These are phyloP conservation scores for Podosphaera aphanis DNA, from an alignment of 2,329 filamentous ascomycete species.

Conservation along the genomic window DNA sequence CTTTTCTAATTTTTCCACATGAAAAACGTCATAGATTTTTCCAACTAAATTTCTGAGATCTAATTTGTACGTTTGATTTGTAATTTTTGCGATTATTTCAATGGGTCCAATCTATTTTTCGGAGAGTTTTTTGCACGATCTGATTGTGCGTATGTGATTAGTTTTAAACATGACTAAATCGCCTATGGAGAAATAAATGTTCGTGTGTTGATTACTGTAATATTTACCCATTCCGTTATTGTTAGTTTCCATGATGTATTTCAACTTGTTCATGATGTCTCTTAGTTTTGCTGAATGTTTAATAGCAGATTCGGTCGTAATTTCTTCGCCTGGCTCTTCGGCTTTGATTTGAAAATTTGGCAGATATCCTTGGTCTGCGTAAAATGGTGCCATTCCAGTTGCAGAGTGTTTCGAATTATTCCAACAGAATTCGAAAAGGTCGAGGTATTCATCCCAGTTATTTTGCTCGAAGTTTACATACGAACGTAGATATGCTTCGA, in stretches of 20 bases:
- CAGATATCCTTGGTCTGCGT: neutral
- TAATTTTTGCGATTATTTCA: neutral
- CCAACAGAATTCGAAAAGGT: neutral
- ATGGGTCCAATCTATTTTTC: neutral
- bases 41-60: neutral
- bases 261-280: neutral
- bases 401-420: neutral
- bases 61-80: constrained; percentile 1
- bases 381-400: neutral
- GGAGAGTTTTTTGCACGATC: neutral
- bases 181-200: neutral
- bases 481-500: constrained; percentile 1
- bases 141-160: constrained; percentile 1
- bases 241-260: neutral
- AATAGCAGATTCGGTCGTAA: neutral
- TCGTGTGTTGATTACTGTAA: neutral
- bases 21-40: constrained; percentile 2
- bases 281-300: neutral
- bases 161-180: neutral
- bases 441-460: constrained; percentile 1
- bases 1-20: constrained; percentile 2
- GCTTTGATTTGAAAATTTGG: neutral
- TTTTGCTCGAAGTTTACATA: constrained; percentile 4
- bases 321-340: neutral
- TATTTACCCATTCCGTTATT: neutral